Conservation (phyloP, 768 basidiomycete genomes). For the Trametes coccinea region DNA sequence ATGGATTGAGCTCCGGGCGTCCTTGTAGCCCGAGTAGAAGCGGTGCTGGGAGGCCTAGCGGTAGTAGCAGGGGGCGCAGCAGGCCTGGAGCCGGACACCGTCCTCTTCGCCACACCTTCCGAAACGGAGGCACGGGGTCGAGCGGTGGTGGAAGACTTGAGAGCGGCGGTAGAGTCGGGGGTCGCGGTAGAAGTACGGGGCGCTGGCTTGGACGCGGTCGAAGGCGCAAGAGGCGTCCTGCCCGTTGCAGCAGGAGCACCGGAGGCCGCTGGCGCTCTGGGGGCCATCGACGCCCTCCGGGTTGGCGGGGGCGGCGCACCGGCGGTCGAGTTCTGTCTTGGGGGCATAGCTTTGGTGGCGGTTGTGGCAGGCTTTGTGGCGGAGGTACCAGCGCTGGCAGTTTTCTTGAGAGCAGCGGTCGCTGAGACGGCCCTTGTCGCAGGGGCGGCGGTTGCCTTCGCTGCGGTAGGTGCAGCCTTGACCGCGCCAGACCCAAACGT, state of each 20-base stretch:
- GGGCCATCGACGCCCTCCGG: conserved; percentile 8
- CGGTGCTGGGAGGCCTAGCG: conserved; percentile 38
- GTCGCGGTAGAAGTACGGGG: conserved; percentile 21
- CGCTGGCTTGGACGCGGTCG: conserved; percentile 21
- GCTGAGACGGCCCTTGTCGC: conserved; percentile 37
- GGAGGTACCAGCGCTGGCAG: conserved; percentile 39
- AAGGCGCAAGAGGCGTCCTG: conserved; percentile 30
- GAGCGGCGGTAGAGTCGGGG: conserved; percentile 24
- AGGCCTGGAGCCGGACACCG: conserved; percentile 43
- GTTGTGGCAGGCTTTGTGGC: conserved; percentile 39
- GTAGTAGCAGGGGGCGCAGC: conserved; percentile 32
- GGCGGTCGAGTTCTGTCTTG: conserved; percentile 24
- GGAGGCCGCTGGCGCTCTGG: conserved; percentile 16
- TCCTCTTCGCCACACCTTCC: conserved; percentile 56
- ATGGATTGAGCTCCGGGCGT: conserved; percentile 59
- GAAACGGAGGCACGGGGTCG: conserved; percentile 68
- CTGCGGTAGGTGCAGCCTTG: conserved; percentile 42
- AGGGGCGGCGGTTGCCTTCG: conserved; percentile 43
- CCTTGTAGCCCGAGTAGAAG: conserved; percentile 41
- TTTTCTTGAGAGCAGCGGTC: conserved; percentile 39
- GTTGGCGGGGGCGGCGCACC: conserved; percentile 26
- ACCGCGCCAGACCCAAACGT: conserved; percentile 62
- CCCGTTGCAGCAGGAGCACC: background rate
- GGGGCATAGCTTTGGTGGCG: conserved; percentile 26
- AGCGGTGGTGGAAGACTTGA: conserved; percentile 21